Evolutionary conservation across 179 eudicot genomes (phyloP).

Genomic region (Gypsophila paniculata): DNA sequence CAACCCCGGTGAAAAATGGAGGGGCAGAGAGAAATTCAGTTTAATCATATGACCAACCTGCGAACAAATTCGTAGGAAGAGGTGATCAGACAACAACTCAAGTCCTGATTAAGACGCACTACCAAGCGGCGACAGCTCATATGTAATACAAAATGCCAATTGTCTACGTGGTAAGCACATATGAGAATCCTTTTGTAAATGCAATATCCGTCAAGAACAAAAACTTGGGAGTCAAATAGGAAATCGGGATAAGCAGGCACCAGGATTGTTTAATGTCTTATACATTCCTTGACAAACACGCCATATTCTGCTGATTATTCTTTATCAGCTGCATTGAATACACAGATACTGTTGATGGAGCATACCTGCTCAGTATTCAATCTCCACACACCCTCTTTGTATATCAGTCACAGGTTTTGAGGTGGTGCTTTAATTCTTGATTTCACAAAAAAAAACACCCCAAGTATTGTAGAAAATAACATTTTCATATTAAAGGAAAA

Average conservation of each 20-base stretch:
- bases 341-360: not conserved
- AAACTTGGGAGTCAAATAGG: not conserved
- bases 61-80: not conserved
- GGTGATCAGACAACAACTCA: not conserved
- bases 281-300: not conserved
- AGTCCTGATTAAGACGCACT: not conserved
- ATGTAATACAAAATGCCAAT: not conserved
- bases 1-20: not conserved
- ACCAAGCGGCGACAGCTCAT: not conserved
- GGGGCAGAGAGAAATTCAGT: not conserved
- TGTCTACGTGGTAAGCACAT: not conserved
- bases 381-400: not conserved
- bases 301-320: not conserved
- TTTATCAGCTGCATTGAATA: not conserved
- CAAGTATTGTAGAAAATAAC: not conserved
- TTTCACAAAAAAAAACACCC: not conserved
- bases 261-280: not conserved
- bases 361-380: not conserved
- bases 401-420: not conserved
- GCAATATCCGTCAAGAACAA: not conserved
- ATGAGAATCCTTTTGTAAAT: not conserved
- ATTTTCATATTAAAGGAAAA: no score
- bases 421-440: not conserved
- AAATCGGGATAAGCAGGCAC: not conserved
- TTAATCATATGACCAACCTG: constrained; percentile 16